phyloP scores from a whole-genome alignment of 345 rosid genomes.

The Eucalyptus tenuipes region DNA sequence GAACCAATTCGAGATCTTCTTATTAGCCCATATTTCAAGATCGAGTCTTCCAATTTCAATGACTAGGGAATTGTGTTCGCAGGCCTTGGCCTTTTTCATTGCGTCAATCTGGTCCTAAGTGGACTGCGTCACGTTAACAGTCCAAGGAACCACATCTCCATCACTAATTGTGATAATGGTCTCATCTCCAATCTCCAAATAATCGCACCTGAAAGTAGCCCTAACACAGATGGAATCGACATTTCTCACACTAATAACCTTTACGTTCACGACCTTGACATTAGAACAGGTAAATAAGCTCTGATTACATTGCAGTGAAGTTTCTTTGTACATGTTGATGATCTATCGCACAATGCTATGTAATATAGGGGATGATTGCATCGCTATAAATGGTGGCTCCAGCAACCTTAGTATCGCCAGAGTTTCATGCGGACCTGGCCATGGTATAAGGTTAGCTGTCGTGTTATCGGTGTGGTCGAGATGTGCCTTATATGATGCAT shows the following conservation, averaged over 20 bases:
- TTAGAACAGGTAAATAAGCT: not conserved
- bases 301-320: not conserved
- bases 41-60: not conserved
- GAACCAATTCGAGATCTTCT: not conserved
- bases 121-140: slow-evolving; percentile 10
- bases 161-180: not conserved
- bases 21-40: not conserved
- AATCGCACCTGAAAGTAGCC: not conserved
- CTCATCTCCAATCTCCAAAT: not conserved
- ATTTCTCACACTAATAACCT: not conserved
- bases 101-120: slow-evolving; percentile 1
- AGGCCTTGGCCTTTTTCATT: slow-evolving; percentile 6
- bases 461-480: not conserved
- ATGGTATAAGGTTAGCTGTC: not conserved
- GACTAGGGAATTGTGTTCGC: not conserved
- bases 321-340: not conserved
- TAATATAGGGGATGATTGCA: not conserved
- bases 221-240: not conserved
- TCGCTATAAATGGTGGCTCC: not conserved
- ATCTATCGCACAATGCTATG: not conserved
- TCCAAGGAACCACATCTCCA: slow-evolving; percentile 7
- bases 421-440: not conserved
- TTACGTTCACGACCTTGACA: not conserved
- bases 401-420: not conserved
- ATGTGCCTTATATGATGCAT: not conserved